Percentiles rank a stretch among this genome's conserved stretches.
Conservation (phyloP, 108 stramenopile species). For the Skeletonema costatum region DNA sequence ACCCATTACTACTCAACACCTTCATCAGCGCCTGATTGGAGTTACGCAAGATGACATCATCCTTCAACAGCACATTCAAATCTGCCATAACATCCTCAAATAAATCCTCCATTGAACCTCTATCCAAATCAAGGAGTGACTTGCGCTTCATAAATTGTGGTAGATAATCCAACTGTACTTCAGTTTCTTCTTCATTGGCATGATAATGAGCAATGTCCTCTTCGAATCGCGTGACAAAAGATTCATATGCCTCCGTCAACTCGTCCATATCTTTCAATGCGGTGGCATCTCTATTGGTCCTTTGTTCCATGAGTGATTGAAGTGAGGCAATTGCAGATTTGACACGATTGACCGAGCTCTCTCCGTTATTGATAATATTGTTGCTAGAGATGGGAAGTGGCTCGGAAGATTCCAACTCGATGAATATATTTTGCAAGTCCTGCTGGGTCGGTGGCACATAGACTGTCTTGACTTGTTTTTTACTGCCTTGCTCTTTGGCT, state of each 20-base stretch:
- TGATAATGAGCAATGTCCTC: slow-evolving; percentile 6
- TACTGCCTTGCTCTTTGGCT: neutral
- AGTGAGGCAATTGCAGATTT: slow-evolving; percentile 9
- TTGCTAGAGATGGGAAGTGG: neutral
- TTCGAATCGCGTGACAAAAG: slow-evolving; percentile 18
- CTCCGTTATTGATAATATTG: neutral
- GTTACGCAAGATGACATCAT: slow-evolving; percentile 26
- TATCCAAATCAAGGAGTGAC: slow-evolving; percentile 21
- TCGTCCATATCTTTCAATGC: slow-evolving; percentile 1
- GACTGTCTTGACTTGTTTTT: slow-evolving; percentile 10
- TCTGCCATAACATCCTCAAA: slow-evolving; percentile 4
- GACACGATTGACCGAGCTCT: neutral
- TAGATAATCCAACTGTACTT: slow-evolving; percentile 3
- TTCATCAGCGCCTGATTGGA: slow-evolving; percentile 3
- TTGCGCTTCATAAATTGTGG: slow-evolving; percentile 7
- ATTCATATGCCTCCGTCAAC: slow-evolving; percentile 5
- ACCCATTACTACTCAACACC: neutral
- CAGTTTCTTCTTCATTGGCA: neutral
- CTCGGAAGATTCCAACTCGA: slow-evolving; percentile 24
- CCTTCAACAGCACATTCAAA: slow-evolving; percentile 7
- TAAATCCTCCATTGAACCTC: neutral
- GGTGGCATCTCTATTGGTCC: neutral
- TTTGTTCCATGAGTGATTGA: slow-evolving; percentile 2
- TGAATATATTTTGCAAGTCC: slow-evolving; percentile 26
- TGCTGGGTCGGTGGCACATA: slow-evolving; percentile 25